These are phyloP conservation scores for Zizania latifolia DNA, from an alignment of 176 grass and related monocot genomes.

Conservation along the genomic window DNA sequence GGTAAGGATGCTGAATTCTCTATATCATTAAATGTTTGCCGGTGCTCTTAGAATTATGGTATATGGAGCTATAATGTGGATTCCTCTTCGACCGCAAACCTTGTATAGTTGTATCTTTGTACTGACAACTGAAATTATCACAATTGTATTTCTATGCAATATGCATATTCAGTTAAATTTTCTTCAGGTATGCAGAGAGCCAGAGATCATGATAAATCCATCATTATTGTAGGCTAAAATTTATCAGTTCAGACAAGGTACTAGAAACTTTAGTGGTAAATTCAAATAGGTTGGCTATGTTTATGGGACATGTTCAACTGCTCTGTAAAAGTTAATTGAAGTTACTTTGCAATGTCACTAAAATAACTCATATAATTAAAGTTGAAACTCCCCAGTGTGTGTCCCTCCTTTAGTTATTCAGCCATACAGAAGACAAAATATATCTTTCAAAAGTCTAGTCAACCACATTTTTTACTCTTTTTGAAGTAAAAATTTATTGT, in stretches of 20 bases:
- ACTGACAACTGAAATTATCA: background rate
- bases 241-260: background rate
- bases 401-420: too few species aligned
- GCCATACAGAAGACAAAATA: too few species aligned
- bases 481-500: background rate
- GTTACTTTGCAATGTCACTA: background rate
- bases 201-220: background rate
- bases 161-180: background rate
- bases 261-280: background rate
- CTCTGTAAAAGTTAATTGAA: background rate
- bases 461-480: background rate
- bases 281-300: background rate
- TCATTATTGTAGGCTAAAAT: background rate
- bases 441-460: background rate
- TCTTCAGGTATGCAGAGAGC: background rate
- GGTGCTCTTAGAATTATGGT: background rate
- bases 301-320: background rate
- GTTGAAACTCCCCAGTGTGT: too few species aligned
- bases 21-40: background rate
- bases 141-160: background rate
- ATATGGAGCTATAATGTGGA: background rate
- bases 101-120: background rate
- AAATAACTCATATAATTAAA: too few species aligned
- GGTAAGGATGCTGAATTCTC: background rate
- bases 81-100: background rate